Evolutionary conservation across 352 stramenopile species (phyloP).

Genomic region (Thraustochytrium striatum): DNA sequence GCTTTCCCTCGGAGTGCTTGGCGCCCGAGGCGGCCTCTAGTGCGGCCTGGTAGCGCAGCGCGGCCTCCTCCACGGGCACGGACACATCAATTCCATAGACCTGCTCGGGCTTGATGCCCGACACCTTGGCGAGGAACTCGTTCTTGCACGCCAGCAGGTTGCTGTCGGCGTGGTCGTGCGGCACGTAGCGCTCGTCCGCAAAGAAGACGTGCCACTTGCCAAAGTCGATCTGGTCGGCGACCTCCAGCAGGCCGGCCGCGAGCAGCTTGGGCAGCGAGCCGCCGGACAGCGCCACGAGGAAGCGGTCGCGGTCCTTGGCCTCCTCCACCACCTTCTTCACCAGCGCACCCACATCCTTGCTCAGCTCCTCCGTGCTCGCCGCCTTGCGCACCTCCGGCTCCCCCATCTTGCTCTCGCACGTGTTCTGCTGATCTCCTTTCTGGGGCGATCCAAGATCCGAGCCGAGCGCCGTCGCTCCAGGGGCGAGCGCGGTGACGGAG

Average conservation of each 20-base stretch:
- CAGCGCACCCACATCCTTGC: constrained; percentile 1
- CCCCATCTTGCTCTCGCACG: background rate
- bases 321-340: constrained; percentile 12
- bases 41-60: constrained; percentile 16
- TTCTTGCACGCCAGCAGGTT: constrained; percentile 88
- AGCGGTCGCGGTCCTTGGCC: background rate
- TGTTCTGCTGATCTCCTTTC: too few relatives aligned
- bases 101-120: constrained; percentile 66
- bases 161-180: constrained; percentile 81
- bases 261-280: constrained; percentile 72
- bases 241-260: constrained; percentile 36
- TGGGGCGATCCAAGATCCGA: too few relatives aligned
- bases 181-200: constrained; percentile 93
- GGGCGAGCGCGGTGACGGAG: too few relatives aligned
- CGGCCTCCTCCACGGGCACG: constrained; percentile 62
- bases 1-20: too few relatives aligned
- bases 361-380: constrained; percentile 21
- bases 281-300: constrained; percentile 70
- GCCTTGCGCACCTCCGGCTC: background rate
- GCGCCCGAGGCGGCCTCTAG: constrained; percentile 6
- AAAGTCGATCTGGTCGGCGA: constrained; percentile 54
- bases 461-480: too few relatives aligned
- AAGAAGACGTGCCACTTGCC: constrained; percentile 96
- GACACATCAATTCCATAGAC: constrained; percentile 85
- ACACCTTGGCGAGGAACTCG: constrained; percentile 76